These are phyloP conservation scores for Umbelopsis sp. DNA, from an alignment of 371 early-diverging fungal genomes.

Conservation along the genomic window DNA sequence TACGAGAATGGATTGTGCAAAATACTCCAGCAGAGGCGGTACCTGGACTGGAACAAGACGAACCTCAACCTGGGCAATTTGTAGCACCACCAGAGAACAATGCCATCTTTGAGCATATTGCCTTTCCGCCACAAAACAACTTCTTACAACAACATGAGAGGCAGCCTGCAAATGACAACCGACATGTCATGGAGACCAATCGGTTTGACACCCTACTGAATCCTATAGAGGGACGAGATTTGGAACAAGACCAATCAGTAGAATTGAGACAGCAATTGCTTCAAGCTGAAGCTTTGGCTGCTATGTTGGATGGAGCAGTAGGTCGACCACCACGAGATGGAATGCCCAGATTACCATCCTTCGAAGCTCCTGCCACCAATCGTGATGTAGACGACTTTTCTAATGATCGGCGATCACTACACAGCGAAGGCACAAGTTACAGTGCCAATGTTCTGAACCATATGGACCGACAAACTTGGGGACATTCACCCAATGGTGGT, in stretches of 20 bases:
- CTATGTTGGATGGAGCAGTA: neutral
- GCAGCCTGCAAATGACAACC: neutral
- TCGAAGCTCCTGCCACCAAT: neutral
- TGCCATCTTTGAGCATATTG: conserved; percentile 6
- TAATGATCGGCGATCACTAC: neutral
- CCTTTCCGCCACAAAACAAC: conserved; percentile 1
- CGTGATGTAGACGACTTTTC: neutral
- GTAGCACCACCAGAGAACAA: conserved; percentile 16
- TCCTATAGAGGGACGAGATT: neutral
- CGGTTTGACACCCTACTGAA: neutral
- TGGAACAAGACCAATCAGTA: neutral
- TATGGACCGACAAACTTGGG: conserved; percentile 10
- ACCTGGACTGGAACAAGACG: conserved; percentile 27
- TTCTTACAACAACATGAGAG: neutral
- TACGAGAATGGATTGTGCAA: conserved; percentile 88
- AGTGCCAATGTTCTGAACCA: conserved; percentile 14
- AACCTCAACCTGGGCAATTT: conserved; percentile 20
- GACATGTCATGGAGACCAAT: neutral
- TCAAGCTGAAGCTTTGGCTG: neutral
- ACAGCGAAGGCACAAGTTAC: neutral
- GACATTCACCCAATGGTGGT: neutral
- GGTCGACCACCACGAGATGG: neutral
- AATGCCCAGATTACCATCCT: neutral
- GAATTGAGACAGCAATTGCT: neutral
- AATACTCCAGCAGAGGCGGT: conserved; percentile 62